Base-by-base conservation (phyloP, 495 filamentous ascomycete genomes). In the Cercophora samala region DNA sequence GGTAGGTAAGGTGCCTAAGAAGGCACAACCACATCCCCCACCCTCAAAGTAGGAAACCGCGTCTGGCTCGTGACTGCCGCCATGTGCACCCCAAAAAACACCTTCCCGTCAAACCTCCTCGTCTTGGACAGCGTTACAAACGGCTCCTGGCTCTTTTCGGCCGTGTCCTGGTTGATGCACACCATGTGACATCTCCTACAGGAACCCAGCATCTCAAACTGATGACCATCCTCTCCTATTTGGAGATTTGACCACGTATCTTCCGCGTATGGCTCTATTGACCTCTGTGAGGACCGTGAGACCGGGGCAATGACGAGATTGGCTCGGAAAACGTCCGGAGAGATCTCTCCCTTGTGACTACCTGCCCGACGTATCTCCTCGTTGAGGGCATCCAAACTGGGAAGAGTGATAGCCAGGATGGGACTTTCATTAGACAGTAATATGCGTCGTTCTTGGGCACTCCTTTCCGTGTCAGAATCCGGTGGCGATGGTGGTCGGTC, bases 161-260 rank as follows among this genome's bases (percentile, higher is more conserved):
- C 94, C 5, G 90, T 96, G 19, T 88, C 78, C 72, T 97, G 95
- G 68, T 99, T 88, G 56, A 97, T 85, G 74, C 94, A 97, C 15
- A 99, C 89, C 92, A 99, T 97, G 71, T 97, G 93, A 68, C 95
- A 99, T 18, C 95, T 80, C 46, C 93, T 84, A 72, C 95, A 99
- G 21, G 88, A 84, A 0, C 92, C 93, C 4, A 97, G 79, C 66
- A 93, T 86, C 70, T 91, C 82, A 62, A 92, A 89, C 3, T 79
- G 70, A 29, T 87, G 80, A 17, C 72, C 78, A 9, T 72, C 60
- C 18, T 21, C 29, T 17, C 85, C 85, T 52, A 90, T 84, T 42
- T 75, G 75, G 17, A 86, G 29, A 18, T 62, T 77, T 22, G 74
- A 75, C 88, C 87, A 90, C 18, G 77, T 64, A 72, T 90, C 88